Evolutionary conservation across 2,329 filamentous ascomycete species (phyloP).

Genomic region (Elsinoe fawcettii): DNA sequence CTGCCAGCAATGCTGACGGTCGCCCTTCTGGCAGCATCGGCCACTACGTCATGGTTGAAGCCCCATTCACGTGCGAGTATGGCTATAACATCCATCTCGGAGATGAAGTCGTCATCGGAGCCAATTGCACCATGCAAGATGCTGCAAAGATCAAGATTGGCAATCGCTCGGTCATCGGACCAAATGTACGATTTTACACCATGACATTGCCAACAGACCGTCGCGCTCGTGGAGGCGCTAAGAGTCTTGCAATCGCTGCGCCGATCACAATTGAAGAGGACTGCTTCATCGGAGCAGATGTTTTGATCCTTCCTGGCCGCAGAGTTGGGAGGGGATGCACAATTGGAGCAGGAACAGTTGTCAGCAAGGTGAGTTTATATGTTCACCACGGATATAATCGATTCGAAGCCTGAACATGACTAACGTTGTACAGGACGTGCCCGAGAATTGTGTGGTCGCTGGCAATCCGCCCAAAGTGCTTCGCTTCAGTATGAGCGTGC

Average conservation of each 20-base stretch:
- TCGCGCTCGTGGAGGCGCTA: constrained; percentile 63
- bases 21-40: constrained; percentile 58
- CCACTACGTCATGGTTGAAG: constrained; percentile 69
- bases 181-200: constrained; percentile 80
- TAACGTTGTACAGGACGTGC: constrained; percentile 35
- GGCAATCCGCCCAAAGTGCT: constrained; percentile 40
- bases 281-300: constrained; percentile 57
- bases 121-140: constrained; percentile 79
- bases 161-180: constrained; percentile 60
- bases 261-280: constrained; percentile 69
- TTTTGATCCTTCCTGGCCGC: constrained; percentile 52
- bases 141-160: constrained; percentile 78
- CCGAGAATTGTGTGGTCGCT: constrained; percentile 38
- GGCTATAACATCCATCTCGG: constrained; percentile 91
- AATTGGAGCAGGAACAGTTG: constrained; percentile 48
- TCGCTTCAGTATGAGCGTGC: neutral
- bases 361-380: constrained; percentile 42
- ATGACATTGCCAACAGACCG: constrained; percentile 65
- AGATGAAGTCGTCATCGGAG: constrained; percentile 72
- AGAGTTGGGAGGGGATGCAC: constrained; percentile 47
- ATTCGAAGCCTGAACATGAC: neutral
- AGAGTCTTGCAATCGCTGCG: constrained; percentile 62
- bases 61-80: constrained; percentile 88
- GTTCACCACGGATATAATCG: neutral
- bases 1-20: constrained; percentile 34